A percentile compares a stretch with the other conserved stretches of the same genome.
Conservation (phyloP, 805 yeast species). For the Yarrowia yakushimensis region DNA sequence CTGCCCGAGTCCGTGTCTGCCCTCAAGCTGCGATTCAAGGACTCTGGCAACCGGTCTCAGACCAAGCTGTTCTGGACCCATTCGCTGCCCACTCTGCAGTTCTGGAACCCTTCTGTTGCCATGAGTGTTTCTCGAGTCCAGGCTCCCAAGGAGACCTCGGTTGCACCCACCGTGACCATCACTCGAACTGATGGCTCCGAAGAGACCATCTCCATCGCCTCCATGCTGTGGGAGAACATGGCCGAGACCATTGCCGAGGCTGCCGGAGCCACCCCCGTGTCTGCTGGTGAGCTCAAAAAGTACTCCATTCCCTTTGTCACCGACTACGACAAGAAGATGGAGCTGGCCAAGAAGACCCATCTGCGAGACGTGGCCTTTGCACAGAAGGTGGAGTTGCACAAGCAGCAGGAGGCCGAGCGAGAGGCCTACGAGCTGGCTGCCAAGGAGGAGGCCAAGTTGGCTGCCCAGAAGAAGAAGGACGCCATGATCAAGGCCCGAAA, state of each 20-base stretch:
- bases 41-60: conserved; percentile 28
- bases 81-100: conserved; percentile 22
- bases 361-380: conserved; percentile 7
- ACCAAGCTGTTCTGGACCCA: conserved; percentile 24
- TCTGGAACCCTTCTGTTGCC: conserved; percentile 18
- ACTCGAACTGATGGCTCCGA: conserved; percentile 7
- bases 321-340: conserved; percentile 23
- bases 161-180: conserved; percentile 11
- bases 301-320: conserved; percentile 15
- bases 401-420: conserved; percentile 22
- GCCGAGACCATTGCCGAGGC: conserved; percentile 16
- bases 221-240: conserved; percentile 6
- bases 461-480: conserved; percentile 12
- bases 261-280: conserved; percentile 6
- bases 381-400: conserved; percentile 16
- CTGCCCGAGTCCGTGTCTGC: conserved; percentile 31
- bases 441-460: neutral
- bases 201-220: neutral
- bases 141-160: conserved; percentile 17
- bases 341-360: conserved; percentile 9
- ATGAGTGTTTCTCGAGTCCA: conserved; percentile 18
- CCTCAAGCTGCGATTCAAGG: conserved; percentile 33
- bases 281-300: conserved; percentile 10
- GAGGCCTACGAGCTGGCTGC: conserved; percentile 2
- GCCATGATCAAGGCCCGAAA: conserved; percentile 18